These are phyloP conservation scores for Quercus lobata DNA, from an alignment of 331 rosid genomes.

Conservation along the genomic window DNA sequence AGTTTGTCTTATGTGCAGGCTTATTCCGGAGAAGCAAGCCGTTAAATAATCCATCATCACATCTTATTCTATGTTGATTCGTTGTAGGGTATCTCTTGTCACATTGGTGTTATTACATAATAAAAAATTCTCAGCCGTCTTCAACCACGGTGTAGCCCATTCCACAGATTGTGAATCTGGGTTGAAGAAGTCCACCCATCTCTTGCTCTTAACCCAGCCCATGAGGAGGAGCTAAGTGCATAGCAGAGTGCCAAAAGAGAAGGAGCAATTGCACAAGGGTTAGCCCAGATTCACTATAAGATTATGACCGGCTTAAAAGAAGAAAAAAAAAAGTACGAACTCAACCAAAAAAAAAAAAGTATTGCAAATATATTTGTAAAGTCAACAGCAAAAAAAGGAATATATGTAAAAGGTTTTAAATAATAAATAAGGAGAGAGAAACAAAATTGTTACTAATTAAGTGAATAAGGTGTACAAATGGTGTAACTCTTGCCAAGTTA, in stretches of 20 bases:
- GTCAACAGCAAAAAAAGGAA: too few species aligned
- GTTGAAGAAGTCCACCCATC: slow-evolving; percentile 98
- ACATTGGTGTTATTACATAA: too few species aligned
- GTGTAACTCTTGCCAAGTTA: too few species aligned
- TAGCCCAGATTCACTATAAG: slow-evolving; percentile 35
- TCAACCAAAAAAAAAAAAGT: too few species aligned
- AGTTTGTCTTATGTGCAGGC: slow-evolving; percentile 16
- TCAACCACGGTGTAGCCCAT: slow-evolving; percentile 99
- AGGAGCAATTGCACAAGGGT: slow-evolving; percentile 81
- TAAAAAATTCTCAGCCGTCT: slow-evolving; percentile 69
- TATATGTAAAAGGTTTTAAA: too few species aligned
- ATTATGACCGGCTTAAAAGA: too few species aligned
- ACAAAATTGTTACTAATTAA: too few species aligned
- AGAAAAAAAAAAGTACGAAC: too few species aligned
- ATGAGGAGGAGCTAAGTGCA: slow-evolving; percentile 86
- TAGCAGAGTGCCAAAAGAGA: slow-evolving; percentile 86
- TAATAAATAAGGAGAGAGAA: too few species aligned
- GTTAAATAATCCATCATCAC: too few species aligned
- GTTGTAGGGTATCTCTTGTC: neutral
- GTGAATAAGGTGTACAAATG: too few species aligned
- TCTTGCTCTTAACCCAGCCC: slow-evolving; percentile 98
- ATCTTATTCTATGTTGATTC: slow-evolving; percentile 11
- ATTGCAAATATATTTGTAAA: too few species aligned
- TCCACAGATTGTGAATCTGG: slow-evolving; percentile 90
- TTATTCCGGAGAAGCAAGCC: neutral